Base-by-base conservation (phyloP, 140 eudicot genomes). In the Senecio squalidus region DNA sequence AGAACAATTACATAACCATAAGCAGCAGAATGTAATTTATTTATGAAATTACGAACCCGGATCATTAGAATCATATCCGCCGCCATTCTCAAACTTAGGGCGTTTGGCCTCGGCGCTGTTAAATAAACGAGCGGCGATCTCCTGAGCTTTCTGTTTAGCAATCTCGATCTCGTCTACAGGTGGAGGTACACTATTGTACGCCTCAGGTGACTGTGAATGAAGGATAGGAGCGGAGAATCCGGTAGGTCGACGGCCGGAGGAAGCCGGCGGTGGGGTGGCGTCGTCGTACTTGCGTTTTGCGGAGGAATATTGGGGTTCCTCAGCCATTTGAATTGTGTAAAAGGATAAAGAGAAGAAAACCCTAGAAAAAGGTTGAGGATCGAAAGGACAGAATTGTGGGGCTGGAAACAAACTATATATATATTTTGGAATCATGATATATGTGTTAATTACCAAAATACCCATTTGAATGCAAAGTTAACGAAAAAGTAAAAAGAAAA, bases 221-320 rank as follows among this genome's bases (percentile, higher is more conserved):
- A 77, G 17, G 70, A 82, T 78, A 6, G 93, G 84, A 4, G 76
- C 79, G 18, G 95, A 86, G 64, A 90, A 86, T 29, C 97, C 95
- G 20, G 91, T 75, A 36, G 72, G 23, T 0, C 77, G 90, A 6
- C 81, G 78, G n/a, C n/a, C n/a, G 44, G 62, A 46, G 2, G 75
- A 63, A 13, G 74, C 83, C 16, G 87, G 67, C 4, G 84, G 49
- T 30, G 88, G 44, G 17, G 83, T 43, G 10, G 72, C 66, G 60
- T 78, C 97, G 14, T 90, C 97, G 69, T 86, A 91, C 80, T 91
- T 91, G 57, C 98, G 83, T 76, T 91, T 86, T 51, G 70, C 69
- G 51, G 79, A 9, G 8, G 74, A 29, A 76, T 88, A 84, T 15
- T 72, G 84, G 2, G 65, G 63, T 27, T 88, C 96, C 40, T 84